Evolutionary conservation across 495 filamentous ascomycete genomes (phyloP).

Genomic region (Aspergillus cavernicola): DNA sequence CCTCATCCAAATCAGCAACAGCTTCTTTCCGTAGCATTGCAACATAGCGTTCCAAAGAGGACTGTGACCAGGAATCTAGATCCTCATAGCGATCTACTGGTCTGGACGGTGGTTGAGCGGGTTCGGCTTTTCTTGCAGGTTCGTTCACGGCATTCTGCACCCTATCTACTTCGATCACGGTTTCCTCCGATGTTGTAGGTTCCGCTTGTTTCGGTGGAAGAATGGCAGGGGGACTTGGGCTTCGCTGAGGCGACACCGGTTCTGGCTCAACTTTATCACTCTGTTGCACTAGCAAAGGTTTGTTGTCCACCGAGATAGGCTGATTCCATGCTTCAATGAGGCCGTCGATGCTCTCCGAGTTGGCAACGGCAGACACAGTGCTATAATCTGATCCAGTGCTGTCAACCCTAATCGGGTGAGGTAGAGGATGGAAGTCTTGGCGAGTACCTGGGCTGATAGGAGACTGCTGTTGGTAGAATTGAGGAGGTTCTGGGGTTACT

Average conservation of each 20-base stretch:
- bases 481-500: background rate
- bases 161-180: background rate
- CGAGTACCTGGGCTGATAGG: conserved; percentile 26
- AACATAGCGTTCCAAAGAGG: conserved; percentile 49
- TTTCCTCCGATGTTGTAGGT: background rate
- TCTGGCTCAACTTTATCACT: background rate
- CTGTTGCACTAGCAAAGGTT: background rate
- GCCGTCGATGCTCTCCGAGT: conserved; percentile 40
- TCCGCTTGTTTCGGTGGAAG: conserved; percentile 10
- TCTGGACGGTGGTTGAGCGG: conserved; percentile 9
- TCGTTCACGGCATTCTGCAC: conserved; percentile 3
- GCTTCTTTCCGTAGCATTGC: conserved; percentile 53
- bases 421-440: conserved; percentile 15
- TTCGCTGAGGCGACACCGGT: conserved; percentile 4
- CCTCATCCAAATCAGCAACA: conserved; percentile 45
- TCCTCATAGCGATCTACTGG: conserved; percentile 43
- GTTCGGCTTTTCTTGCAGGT: conserved; percentile 1
- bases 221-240: conserved; percentile 17
- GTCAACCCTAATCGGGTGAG: conserved; percentile 25
- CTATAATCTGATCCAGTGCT: conserved; percentile 25
- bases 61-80: conserved; percentile 51
- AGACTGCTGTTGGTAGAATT: conserved; percentile 6
- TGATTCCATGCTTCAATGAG: conserved; percentile 43
- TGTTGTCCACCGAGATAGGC: conserved; percentile 23
- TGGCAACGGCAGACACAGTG: conserved; percentile 19